Percentiles rank a stretch among this genome's conserved stretches.
Conservation (phyloP, 2,329 filamentous ascomycete genomes). For the Blumeria graminis region DNA sequence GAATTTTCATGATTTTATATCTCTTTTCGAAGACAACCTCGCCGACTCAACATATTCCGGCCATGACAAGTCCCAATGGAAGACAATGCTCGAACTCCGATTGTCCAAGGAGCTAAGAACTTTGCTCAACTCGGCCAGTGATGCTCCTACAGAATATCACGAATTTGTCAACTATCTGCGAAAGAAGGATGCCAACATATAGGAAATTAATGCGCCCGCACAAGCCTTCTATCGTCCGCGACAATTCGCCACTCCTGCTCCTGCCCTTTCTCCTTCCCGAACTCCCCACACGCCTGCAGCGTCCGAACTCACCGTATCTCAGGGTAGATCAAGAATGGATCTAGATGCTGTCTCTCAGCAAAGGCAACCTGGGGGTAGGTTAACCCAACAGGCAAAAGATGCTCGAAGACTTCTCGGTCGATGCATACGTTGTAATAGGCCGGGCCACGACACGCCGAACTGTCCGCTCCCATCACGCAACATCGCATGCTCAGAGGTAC, state of each 20-base stretch:
- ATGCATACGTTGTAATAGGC: not conserved
- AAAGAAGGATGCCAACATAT: too few relatives aligned
- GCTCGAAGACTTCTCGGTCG: not conserved
- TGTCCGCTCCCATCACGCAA: not conserved
- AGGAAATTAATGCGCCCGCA: too few relatives aligned
- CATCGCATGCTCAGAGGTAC: too few relatives aligned
- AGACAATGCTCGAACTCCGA: not conserved
- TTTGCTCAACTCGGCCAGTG: too few relatives aligned
- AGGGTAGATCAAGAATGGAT: not conserved
- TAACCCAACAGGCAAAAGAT: not conserved
- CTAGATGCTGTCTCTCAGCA: not conserved
- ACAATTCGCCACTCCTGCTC: too few relatives aligned
- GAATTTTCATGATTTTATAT: not conserved
- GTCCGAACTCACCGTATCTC: not conserved
- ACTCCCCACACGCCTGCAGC: too few relatives aligned
- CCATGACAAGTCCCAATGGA: not conserved
- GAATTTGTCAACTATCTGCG: too few relatives aligned
- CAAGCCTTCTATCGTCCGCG: too few relatives aligned
- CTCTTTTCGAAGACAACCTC: not conserved
- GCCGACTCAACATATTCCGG: not conserved
- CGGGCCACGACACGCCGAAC: not conserved
- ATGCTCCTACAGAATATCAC: too few relatives aligned
- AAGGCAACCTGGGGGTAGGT: not conserved
- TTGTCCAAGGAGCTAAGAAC: not conserved
- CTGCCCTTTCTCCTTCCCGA: too few relatives aligned